These are phyloP conservation scores for Aspergillus sp. DNA, from an alignment of 2,329 filamentous ascomycete species.

Conservation along the genomic window DNA sequence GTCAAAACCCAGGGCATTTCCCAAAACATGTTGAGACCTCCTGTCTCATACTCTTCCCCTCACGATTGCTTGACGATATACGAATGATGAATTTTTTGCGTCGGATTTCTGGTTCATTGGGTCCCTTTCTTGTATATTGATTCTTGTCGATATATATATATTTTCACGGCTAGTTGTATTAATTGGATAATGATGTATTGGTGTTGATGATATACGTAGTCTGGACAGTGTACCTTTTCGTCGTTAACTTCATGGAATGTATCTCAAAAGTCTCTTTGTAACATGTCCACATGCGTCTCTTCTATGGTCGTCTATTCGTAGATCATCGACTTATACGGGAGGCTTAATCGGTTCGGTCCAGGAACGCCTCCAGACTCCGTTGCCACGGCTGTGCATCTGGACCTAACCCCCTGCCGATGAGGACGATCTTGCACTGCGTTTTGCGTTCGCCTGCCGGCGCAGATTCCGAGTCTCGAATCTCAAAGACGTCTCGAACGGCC, in stretches of 20 bases:
- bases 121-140: conserved; percentile 26
- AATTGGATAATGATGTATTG: conserved; percentile 19
- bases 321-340: not conserved
- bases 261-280: no score
- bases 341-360: conserved; percentile 8
- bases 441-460: conserved; percentile 20
- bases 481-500: conserved; percentile 90
- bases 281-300: not conserved
- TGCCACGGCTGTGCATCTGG: conserved; percentile 31
- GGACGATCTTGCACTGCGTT: conserved; percentile 43
- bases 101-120: conserved; percentile 9
- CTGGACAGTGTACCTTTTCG: not conserved
- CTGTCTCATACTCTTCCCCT: not conserved
- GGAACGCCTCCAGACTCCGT: conserved; percentile 33
- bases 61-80: conserved; percentile 11
- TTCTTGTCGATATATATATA: conserved; percentile 18
- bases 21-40: not conserved
- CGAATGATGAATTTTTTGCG: conserved; percentile 11
- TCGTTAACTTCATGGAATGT: no score
- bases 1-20: no score
- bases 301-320: not conserved
- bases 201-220: no score
- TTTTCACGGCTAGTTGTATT: conserved; percentile 29
- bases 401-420: conserved; percentile 47
- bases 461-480: conserved; percentile 67